Base-by-base conservation (phyloP, 768 basidiomycete genomes). In the Psilocybe azurescens region DNA sequence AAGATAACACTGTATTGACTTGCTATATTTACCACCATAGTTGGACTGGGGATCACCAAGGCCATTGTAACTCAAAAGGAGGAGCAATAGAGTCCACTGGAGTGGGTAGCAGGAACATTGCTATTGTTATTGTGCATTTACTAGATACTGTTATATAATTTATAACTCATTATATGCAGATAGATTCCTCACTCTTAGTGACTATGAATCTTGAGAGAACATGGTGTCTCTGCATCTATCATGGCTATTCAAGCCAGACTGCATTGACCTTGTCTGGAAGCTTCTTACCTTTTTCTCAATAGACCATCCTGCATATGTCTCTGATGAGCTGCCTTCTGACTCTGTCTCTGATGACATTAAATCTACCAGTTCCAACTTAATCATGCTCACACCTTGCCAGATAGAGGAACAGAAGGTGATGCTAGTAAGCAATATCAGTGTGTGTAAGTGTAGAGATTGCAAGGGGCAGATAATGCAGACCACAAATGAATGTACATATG, bases 401-500 rank as follows among this genome's bases (percentile, higher is more conserved):
- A 61, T 95, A 94, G 86, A 90, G 61, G 83, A 86, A 1, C 79
- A 95, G 14, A 85, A 98, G 71, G 94, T 99, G 46, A 87, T 98
- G 64, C 86, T 98, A 7, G 79, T 93, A 1, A 97, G 96, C 30
- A 97, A 99, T 75, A 84, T 99, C 70, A 99, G 99, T 75, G 86
- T 93, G 92, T 72, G 88, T 93, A 5, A 82, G 87, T 2, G 88
- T 95, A 2, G 81, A 95, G 9, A 97, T 61, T 93, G 91, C 51
- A 97, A 99, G 76, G 90, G 93, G 7, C 79, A 87, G 58, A 75
- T 95, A 14, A 79, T 81, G 74, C 96, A 0, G 86, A 86, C 38
- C 78, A 96, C 68, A 89, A 90, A 70, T 91, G 88, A 54, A 95
- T 99, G 94, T 99, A 90, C 76, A 99, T 97, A 24, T 97, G 96